Base-by-base conservation (phyloP, 2,329 filamentous ascomycete genomes). In the Dactylellina leptospora region DNA sequence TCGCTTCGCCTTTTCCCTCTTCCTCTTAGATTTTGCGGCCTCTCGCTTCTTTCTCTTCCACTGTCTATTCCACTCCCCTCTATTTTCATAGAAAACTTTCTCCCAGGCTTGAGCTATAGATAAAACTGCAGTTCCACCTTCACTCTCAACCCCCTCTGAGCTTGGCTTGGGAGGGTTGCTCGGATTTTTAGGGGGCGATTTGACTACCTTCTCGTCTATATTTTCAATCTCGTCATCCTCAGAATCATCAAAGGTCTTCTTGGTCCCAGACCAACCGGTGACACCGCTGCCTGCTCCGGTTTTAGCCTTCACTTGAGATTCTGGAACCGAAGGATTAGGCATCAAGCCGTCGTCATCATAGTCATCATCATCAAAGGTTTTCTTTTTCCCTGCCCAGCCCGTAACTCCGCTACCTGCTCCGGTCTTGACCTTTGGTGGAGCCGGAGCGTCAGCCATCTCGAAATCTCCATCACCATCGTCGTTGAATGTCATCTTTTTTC, bases 21-120 rank as follows among this genome's bases (percentile, higher is more conserved):
- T 87, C 50, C 87, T 82, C 81, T 86, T 88, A 79, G 88, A 86
- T 82, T 90, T 90, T 28, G 84, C 82, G 2, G 82, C 86, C 71
- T 83, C 80, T 81, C 88, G 88, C 74, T 85, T 83, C 62, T 87
- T 82, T 78, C 83, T 84, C 81, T 87, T 88, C 88, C 88, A 90
- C 11, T 86, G 85, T 58, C 84, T 80, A 77, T 88, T 90, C 58
- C 88, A 80, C 38, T 89, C 85, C 1, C 87, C 84, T 13, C 88
- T 81, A 74, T 88, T 85, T 75, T 88, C 85, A 84, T 87, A 90
- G 79, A 90, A 90, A 83, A 85, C 88, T 62, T 85, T 84, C 77
- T 87, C 76, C 76, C 76, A 77, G 0, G 70, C 42, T 18, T 75
- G 70, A 10, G 27, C 22, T 59, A 71, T n/a, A 3, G 66, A 45